Conservation (phyloP, 2,329 filamentous ascomycete genomes). For the Penicillium sp. region DNA sequence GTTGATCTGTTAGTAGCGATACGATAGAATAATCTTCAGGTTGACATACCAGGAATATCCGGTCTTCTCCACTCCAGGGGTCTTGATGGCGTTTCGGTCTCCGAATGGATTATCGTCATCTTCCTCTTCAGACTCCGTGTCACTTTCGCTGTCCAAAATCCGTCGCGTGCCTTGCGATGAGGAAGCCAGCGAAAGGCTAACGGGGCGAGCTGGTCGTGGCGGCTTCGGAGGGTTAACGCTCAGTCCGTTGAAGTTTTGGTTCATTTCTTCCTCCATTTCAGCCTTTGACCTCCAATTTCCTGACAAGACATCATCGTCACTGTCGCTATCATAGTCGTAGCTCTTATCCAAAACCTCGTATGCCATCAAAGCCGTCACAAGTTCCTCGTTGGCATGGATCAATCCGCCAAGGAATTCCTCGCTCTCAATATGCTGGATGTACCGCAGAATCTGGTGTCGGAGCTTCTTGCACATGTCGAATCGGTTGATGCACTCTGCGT, state of each 20-base stretch:
- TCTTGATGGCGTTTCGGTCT: slow-evolving; percentile 65
- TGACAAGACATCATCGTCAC: slow-evolving; percentile 54
- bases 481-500: slow-evolving; percentile 67
- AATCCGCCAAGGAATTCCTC: slow-evolving; percentile 91
- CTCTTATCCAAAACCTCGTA: slow-evolving; percentile 84
- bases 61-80: slow-evolving; percentile 31
- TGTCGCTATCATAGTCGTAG: slow-evolving; percentile 62
- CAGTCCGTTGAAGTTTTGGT: slow-evolving; percentile 35
- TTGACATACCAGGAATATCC: slow-evolving; percentile 37
- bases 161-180: slow-evolving; percentile 20
- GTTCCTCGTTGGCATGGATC: slow-evolving; percentile 90
- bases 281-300: slow-evolving; percentile 29
- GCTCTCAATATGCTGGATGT: slow-evolving; percentile 86
- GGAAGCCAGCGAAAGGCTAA: slow-evolving; percentile 48
- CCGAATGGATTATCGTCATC: slow-evolving; percentile 86
- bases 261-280: slow-evolving; percentile 26
- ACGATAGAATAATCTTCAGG: background rate
- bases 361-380: slow-evolving; percentile 89
- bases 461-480: slow-evolving; percentile 87
- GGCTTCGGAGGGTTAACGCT: slow-evolving; percentile 38
- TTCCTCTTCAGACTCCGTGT: slow-evolving; percentile 56
- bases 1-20: slow-evolving; percentile 12
- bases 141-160: slow-evolving; percentile 56
- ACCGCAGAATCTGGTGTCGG: slow-evolving; percentile 79
- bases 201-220: slow-evolving; percentile 57